Evolutionary conservation across 805 yeast genomes (phyloP), one percentile per base, ranked within the genome.

Genomic region (Saturnispora ahearnii): DNA sequence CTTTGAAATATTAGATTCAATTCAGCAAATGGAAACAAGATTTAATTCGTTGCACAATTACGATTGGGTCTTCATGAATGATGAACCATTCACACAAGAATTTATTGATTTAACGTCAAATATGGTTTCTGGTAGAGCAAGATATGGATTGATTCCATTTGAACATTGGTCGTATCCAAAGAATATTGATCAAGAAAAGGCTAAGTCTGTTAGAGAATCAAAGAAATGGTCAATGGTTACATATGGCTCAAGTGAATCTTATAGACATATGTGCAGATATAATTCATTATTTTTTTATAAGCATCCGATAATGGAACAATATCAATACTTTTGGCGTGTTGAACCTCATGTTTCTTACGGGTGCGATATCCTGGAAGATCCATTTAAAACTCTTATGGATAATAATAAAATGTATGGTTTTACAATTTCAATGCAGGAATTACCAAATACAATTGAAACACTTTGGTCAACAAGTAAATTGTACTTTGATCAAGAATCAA

Each of bases 261-360:
- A 86, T 62, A 73, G 91, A 57, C 86, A 82, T 63, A 87, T 87
- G 95, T 74, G 78, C 55, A 61, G 79, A 31, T 74, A 55, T 56
- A 72, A 67, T 52, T 67, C 72, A 32, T 67, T 73, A 59, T 84
- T 81, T 57, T 78, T 78, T 61, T 77, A 74, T 68, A 71, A 77
- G 60, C 79, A 76, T 60, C 76, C 73, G 46, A 64, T 77, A 44
- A 59, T 78, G 64, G 62, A 64, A 37, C 78, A 75, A 15, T 78
- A 78, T 64, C 77, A 77, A 50, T 77, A 73, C 65, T 78, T 77
- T 63, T 78, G 83, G 83, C 68, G 83, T 59, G 80, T 78, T 49
- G 83, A 78, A 60, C 83, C 83, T 3, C 73, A 70, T 53, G 68
- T 76, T 55, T 68, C 70, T 53, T 74, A 73, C 55, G 67, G 62